phyloP scores from a whole-genome alignment of 2,329 filamentous ascomycete species.

The Lasiodiplodia sp. region DNA sequence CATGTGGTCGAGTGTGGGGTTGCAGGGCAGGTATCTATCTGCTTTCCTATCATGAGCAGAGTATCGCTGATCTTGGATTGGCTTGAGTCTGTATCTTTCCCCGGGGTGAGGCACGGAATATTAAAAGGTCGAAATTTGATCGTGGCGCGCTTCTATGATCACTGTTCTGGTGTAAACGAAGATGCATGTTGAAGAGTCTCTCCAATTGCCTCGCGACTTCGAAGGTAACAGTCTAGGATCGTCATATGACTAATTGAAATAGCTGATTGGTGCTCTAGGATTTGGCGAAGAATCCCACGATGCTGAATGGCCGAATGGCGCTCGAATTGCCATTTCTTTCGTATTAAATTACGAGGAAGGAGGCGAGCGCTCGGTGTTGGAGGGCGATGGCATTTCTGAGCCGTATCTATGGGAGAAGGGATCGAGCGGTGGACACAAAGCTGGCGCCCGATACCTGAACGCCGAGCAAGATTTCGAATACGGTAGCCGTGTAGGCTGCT shows the following conservation, averaged over 20 bases:
- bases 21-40: slow-evolving; percentile 14
- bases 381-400: slow-evolving; percentile 36
- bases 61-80: background rate
- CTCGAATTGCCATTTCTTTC: slow-evolving; percentile 43
- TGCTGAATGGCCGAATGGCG: slow-evolving; percentile 43
- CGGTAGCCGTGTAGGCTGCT: slow-evolving; percentile 45
- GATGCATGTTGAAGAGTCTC: slow-evolving; percentile 42
- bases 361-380: slow-evolving; percentile 34
- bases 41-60: slow-evolving; percentile 3
- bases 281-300: slow-evolving; percentile 41
- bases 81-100: background rate
- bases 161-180: background rate
- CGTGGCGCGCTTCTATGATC: background rate
- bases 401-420: slow-evolving; percentile 49
- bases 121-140: background rate
- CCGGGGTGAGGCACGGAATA: background rate
- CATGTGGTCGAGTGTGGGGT: slow-evolving; percentile 11
- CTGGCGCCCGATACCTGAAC: slow-evolving; percentile 39
- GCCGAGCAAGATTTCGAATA: slow-evolving; percentile 47
- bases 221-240: slow-evolving; percentile 35
- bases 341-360: slow-evolving; percentile 38
- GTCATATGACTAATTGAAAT: background rate
- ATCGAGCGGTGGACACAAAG: slow-evolving; percentile 36
- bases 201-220: slow-evolving; percentile 49
- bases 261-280: slow-evolving; percentile 29